Conservation (phyloP, 192 early-diverging fungal genomes). For the Backusella circina region DNA sequence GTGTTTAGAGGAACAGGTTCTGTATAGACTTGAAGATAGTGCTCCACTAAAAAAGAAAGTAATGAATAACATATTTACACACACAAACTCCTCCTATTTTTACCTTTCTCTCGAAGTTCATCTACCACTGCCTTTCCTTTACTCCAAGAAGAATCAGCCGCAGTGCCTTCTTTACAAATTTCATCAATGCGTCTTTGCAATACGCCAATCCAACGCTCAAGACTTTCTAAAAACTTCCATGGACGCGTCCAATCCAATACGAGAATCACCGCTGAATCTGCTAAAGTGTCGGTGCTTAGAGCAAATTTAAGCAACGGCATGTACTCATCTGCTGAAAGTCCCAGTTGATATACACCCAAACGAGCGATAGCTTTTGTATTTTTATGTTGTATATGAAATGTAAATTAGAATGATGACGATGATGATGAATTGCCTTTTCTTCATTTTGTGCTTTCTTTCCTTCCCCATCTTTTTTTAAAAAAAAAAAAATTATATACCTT, state of each 20-base stretch:
- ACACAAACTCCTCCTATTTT: neutral
- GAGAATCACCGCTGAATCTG: constrained; percentile 65
- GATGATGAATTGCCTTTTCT: neutral
- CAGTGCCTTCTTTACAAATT: constrained; percentile 50
- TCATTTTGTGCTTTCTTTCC: neutral
- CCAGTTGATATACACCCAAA: constrained; percentile 78
- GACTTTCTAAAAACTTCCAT: constrained; percentile 78
- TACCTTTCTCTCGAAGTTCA: constrained; percentile 65
- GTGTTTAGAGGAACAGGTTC: constrained; percentile 40
- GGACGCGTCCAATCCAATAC: constrained; percentile 91
- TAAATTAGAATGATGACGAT: constrained; percentile 1
- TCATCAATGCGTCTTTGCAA: constrained; percentile 54
- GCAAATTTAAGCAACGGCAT: constrained; percentile 69
- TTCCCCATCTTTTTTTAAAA: neutral
- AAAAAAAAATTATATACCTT: constrained; percentile 54
- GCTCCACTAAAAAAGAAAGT: constrained; percentile 49
- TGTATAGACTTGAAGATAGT: constrained; percentile 66
- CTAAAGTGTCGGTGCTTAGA: constrained; percentile 60
- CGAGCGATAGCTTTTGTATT: constrained; percentile 52
- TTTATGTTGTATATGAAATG: neutral
- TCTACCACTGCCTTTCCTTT: constrained; percentile 64
- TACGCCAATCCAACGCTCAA: constrained; percentile 77
- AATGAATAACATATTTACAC: neutral
- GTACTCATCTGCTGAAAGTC: constrained; percentile 63
- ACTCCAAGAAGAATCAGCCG: constrained; percentile 50